Evolutionary conservation across 1,139 yeast species (phyloP).

Genomic region (Candida sp.): DNA sequence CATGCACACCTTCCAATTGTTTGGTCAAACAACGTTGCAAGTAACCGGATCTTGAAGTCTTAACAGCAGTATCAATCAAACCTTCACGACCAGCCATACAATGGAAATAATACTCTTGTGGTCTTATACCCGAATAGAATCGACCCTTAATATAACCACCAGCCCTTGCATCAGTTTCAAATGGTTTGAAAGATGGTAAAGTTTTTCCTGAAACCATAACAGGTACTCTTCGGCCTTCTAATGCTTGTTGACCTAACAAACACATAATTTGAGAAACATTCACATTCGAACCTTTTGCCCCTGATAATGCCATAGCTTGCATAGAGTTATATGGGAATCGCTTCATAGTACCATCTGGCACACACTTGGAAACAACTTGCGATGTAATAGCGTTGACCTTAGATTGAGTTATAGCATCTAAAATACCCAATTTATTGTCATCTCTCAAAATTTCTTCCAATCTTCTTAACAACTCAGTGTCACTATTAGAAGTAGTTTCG

Average conservation of each 20-base stretch:
- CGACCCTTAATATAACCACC: conserved; percentile 99
- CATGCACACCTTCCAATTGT: conserved; percentile 96
- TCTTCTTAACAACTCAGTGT: conserved; percentile 81
- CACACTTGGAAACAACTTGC: conserved; percentile 89
- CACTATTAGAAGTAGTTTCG: conserved; percentile 48
- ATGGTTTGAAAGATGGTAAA: conserved; percentile 93
- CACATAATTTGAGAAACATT: conserved; percentile 99
- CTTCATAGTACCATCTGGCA: conserved; percentile 95
- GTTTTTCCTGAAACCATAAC: conserved; percentile 99
- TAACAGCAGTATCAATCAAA: conserved; percentile 98
- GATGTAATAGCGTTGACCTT: conserved; percentile 92
- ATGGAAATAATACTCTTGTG: conserved; percentile 99
- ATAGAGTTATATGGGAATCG: conserved; percentile 93
- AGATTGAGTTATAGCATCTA: conserved; percentile 95
- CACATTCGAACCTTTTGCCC: conserved; percentile 98
- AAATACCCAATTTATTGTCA: conserved; percentile 84
- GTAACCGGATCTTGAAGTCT: conserved; percentile 98
- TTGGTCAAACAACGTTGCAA: conserved; percentile 98
- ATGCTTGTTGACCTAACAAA: conserved; percentile 97
- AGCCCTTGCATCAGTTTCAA: conserved; percentile 95
- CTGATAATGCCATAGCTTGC: conserved; percentile 99
- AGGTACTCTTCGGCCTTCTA: conserved; percentile 99
- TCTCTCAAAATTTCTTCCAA: conserved; percentile 95
- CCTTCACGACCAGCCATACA: conserved; percentile 99
- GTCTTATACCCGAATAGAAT: conserved; percentile 96